Evolutionary conservation across 2,329 filamentous ascomycete genomes (phyloP), one percentile per base, ranked within the genome.

Genomic region (Tolypocladium pustulatum): DNA sequence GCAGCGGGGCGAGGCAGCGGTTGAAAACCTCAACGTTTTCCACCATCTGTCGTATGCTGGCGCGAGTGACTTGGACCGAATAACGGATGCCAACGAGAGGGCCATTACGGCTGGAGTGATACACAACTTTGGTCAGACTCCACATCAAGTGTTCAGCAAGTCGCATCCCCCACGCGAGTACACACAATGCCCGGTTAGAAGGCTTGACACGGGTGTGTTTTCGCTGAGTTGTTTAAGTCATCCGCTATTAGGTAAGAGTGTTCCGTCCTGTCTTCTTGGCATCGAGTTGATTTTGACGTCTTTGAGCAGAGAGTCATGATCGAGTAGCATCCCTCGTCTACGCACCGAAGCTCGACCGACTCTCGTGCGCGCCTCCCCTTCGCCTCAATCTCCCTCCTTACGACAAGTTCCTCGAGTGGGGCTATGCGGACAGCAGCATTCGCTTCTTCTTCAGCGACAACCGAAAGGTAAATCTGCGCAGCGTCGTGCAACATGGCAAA

Each of bases 81-180:
- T 99, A 61, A 85, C 87, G 9, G 93, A 97, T 68, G 88, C 90
- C 0, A 85, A 93, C 58, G 92, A 97, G 72, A 83, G 91, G 51
- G 79, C 91, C 8, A 90, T 93, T 6, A 93, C 91, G 0, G 97
- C 96, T 57, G 91, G 91, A 38, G 96, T 97, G 65, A 97, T 99
- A 66, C 93, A 99, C 73, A 97, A 97, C 66, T 99, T 99, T 72
- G 94, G 94, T 0, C 94, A 99, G 71, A 99, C 95, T 1, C 94
- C 95, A 1, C 89, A 95, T 65, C 95, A 99, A 71, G 88, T 97
- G 20, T 99, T 97, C 71, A 83, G 85, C 52, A 87, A 88, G 60
- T 80, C 88, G 15, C 94, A 99, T 71, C 86, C 89, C 4, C 75
- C 82, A n/a, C 83, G 88, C 17, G 91, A 96, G 63, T 82, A 89